Evolutionary conservation across 2,329 filamentous ascomycete genomes (phyloP).

Genomic region (Ascochyta koolunga): DNA sequence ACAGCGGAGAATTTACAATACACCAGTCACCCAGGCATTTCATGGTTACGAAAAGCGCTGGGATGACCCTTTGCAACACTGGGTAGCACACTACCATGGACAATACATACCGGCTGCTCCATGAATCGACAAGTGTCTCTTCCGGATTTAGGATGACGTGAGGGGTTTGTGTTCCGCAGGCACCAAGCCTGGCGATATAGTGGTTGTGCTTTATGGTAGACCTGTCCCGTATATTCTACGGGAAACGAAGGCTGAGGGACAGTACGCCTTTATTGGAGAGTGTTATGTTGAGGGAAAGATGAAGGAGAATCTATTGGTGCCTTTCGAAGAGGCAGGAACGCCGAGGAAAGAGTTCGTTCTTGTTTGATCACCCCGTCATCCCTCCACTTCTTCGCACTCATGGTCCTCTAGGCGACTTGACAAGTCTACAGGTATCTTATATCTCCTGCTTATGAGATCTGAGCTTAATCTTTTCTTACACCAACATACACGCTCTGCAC

Average conservation of each 20-base stretch:
- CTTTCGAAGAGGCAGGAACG: too few relatives aligned
- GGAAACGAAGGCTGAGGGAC: not conserved
- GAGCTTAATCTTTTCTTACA: too few relatives aligned
- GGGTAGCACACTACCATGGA: not conserved
- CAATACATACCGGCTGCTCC: not conserved
- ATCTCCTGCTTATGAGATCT: too few relatives aligned
- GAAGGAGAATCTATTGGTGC: not conserved
- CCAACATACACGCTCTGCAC: slow-evolving; percentile 3
- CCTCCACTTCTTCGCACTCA: too few relatives aligned
- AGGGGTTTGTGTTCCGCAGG: not conserved
- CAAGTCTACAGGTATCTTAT: too few relatives aligned
- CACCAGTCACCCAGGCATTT: not conserved
- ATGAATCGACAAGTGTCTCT: not conserved
- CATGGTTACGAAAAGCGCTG: not conserved
- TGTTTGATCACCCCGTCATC: too few relatives aligned
- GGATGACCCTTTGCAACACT: not conserved
- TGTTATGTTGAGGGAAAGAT: not conserved
- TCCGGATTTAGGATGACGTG: not conserved
- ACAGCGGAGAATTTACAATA: not conserved
- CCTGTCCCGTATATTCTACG: not conserved
- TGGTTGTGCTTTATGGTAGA: not conserved
- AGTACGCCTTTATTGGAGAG: not conserved
- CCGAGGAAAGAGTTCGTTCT: too few relatives aligned
- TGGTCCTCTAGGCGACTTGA: too few relatives aligned
- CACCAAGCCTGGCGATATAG: not conserved